Evolutionary conservation across 2,329 filamentous ascomycete species (phyloP).

Genomic region (Aureobasidium uvarum): DNA sequence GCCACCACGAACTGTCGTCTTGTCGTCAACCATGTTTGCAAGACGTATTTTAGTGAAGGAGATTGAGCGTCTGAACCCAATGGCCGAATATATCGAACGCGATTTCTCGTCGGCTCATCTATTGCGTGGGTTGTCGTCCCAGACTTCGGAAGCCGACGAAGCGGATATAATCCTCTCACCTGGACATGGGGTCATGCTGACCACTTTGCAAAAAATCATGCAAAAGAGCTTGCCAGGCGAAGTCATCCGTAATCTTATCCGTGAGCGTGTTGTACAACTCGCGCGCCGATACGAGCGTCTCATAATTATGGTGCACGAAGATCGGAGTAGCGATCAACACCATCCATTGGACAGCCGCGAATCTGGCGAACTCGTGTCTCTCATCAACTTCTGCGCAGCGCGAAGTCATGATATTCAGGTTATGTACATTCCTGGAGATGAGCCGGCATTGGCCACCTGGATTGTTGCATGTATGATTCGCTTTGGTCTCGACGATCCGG

Average conservation of each 20-base stretch:
- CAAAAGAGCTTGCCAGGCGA: constrained; percentile 69
- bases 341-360: constrained; percentile 36
- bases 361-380: constrained; percentile 36
- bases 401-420: constrained; percentile 43
- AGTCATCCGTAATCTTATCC: constrained; percentile 47
- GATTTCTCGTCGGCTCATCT: constrained; percentile 49
- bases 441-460: constrained; percentile 40
- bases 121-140: constrained; percentile 1
- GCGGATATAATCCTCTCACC: constrained; percentile 74
- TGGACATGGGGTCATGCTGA: constrained; percentile 65
- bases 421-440: constrained; percentile 45
- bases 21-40: constrained; percentile 50
- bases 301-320: constrained; percentile 63
- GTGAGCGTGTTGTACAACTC: constrained; percentile 55
- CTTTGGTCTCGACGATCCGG: constrained; percentile 35
- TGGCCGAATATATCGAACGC: constrained; percentile 58
- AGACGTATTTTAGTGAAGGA: constrained; percentile 51
- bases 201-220: constrained; percentile 67
- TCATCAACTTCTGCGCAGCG: constrained; percentile 46
- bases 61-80: constrained; percentile 52
- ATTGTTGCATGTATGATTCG: constrained; percentile 39
- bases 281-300: constrained; percentile 64
- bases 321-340: constrained; percentile 23
- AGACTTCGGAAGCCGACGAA: constrained; percentile 43
- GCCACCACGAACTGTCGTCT: constrained; percentile 47